A percentile compares a stretch with the other conserved stretches of the same genome.
These are phyloP conservation scores for Hysterium pulicare DNA, from an alignment of 2,329 filamentous ascomycete genomes.

Conservation along the genomic window DNA sequence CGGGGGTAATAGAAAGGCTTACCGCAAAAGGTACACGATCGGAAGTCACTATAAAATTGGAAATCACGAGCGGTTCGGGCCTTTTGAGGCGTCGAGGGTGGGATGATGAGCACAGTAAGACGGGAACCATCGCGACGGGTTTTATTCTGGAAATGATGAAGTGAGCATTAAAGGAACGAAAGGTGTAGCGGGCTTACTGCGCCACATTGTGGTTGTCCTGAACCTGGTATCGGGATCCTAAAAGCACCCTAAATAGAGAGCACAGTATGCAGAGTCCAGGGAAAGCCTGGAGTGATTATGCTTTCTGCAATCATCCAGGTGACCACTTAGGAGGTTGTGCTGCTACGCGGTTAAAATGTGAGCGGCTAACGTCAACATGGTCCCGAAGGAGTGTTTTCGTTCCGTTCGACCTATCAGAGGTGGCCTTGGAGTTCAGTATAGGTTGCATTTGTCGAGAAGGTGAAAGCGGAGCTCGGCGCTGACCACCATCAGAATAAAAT, in stretches of 20 bases:
- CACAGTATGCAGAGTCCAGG: neutral
- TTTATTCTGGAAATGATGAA: constrained; percentile 1
- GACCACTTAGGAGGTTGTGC: constrained; percentile 2
- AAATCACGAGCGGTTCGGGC: constrained; percentile 2
- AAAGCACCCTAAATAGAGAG: neutral
- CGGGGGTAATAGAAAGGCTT: too few species aligned
- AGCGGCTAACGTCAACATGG: constrained; percentile 6
- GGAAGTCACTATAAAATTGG: neutral
- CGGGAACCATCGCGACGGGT: constrained; percentile 6
- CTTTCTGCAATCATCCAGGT: constrained; percentile 2
- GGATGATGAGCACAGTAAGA: constrained; percentile 5
- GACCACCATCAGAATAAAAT: constrained; percentile 22
- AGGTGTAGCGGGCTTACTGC: neutral
- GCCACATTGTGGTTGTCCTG: neutral
- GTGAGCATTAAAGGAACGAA: constrained; percentile 1
- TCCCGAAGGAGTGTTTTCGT: constrained; percentile 8
- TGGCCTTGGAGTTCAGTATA: constrained; percentile 3
- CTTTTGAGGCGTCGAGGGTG: neutral
- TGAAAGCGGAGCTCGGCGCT: constrained; percentile 18
- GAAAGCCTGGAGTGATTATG: neutral
- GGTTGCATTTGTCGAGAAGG: constrained; percentile 8
- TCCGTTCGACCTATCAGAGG: constrained; percentile 7
- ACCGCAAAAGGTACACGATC: neutral
- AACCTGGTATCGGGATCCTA: neutral
- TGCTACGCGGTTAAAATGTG: constrained; percentile 12